Conservation (phyloP, 768 basidiomycete genomes). For the Psilocybe subaeruginosa region DNA sequence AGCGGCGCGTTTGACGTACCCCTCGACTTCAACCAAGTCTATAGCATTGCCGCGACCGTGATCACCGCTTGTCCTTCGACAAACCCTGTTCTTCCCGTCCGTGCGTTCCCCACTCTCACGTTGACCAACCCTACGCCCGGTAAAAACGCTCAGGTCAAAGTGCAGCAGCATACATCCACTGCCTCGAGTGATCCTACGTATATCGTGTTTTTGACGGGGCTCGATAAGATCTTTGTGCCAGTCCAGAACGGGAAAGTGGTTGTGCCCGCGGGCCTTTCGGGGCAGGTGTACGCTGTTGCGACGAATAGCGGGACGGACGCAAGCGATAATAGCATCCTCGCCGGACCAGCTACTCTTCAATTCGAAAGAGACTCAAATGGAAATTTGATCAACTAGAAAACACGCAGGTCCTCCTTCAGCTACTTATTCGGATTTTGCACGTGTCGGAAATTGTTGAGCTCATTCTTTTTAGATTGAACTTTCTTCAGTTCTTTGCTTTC, state of each 20-base stretch:
- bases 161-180: background rate
- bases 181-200: conserved; percentile 27
- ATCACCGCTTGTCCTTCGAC: conserved; percentile 55
- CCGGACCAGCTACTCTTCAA: conserved; percentile 30
- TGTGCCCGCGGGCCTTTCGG: conserved; percentile 40
- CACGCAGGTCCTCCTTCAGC: background rate
- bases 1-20: conserved; percentile 49
- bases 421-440: background rate
- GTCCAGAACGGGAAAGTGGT: conserved; percentile 30
- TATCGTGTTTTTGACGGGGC: conserved; percentile 46
- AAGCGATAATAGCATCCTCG: conserved; percentile 43
- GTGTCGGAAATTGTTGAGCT: too few species aligned
- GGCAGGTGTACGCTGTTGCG: conserved; percentile 56
- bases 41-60: conserved; percentile 44
- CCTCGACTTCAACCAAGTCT: conserved; percentile 28
- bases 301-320: conserved; percentile 28
- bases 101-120: conserved; percentile 53
- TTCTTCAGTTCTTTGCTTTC: too few species aligned
- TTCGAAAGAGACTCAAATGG: conserved; percentile 19
- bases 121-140: conserved; percentile 32
- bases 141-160: conserved; percentile 12
- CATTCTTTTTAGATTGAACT: too few species aligned
- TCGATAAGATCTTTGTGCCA: conserved; percentile 36
- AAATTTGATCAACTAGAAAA: conserved; percentile 2
- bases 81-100: conserved; percentile 55